phyloP scores from a whole-genome alignment of 2,329 filamentous ascomycete species.

The Curvularia sp. region DNA sequence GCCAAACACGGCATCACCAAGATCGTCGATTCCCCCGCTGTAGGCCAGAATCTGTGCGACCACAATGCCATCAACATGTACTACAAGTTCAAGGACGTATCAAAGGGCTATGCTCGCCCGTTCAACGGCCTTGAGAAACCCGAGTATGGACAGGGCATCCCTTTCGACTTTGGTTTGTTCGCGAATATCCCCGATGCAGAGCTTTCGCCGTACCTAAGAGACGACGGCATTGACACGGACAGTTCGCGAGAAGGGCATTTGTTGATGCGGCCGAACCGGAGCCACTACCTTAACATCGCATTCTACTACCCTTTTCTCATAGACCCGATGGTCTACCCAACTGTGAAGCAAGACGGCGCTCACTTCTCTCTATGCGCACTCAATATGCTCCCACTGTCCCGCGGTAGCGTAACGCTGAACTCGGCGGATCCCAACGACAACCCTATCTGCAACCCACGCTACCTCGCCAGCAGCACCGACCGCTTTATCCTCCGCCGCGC shows the following conservation, averaged over 20 bases:
- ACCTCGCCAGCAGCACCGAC: constrained; percentile 33
- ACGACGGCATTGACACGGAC: constrained; percentile 1
- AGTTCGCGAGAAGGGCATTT: not conserved
- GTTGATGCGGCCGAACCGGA: constrained; percentile 18
- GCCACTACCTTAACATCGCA: constrained; percentile 23
- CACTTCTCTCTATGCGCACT: constrained; percentile 24
- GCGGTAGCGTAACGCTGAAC: constrained; percentile 31
- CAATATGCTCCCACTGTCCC: constrained; percentile 30
- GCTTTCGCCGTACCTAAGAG: constrained; percentile 7
- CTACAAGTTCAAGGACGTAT: constrained; percentile 28
- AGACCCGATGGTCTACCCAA: constrained; percentile 8
- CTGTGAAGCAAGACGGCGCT: constrained; percentile 16
- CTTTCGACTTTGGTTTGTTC: constrained; percentile 25
- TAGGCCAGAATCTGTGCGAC: constrained; percentile 38
- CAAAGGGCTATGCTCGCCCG: constrained; percentile 26
- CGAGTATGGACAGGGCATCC: constrained; percentile 29
- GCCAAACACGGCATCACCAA: constrained; percentile 22
- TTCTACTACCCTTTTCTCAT: constrained; percentile 25
- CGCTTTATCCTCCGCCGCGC: constrained; percentile 29
- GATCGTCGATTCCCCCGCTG: constrained; percentile 24
- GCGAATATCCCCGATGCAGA: constrained; percentile 22
- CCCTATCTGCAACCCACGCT: constrained; percentile 33
- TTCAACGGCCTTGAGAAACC: constrained; percentile 22
- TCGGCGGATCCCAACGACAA: constrained; percentile 23
- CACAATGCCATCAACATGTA: constrained; percentile 23